Conservation (phyloP, 352 stramenopile species). For the Globisporangium splendens region DNA sequence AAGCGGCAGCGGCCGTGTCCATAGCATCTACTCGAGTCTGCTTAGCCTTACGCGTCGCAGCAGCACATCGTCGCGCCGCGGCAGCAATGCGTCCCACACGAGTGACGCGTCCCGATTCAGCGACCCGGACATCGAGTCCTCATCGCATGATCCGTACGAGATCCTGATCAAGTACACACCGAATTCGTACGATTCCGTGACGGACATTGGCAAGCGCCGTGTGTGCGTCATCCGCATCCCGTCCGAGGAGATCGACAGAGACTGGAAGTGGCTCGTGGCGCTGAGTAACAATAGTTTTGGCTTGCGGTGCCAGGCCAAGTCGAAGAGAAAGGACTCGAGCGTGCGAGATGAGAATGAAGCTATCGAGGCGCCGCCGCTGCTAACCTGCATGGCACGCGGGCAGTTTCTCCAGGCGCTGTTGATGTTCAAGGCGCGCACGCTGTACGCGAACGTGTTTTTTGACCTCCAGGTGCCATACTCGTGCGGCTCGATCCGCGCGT, state of each 20-base stretch:
- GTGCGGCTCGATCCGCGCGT: conserved; percentile 66
- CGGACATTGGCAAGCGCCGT: conserved; percentile 7
- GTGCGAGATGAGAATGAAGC: conserved; percentile 1
- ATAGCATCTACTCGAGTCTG: conserved; percentile 7
- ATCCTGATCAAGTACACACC: conserved; percentile 15
- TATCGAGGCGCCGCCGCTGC: conserved; percentile 24
- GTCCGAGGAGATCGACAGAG: conserved; percentile 37
- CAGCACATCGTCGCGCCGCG: conserved; percentile 6
- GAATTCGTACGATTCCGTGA: neutral
- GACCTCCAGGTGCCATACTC: conserved; percentile 82
- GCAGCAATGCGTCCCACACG: conserved; percentile 7
- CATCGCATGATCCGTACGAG: conserved; percentile 12
- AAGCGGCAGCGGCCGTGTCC: neutral
- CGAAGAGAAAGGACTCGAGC: conserved; percentile 10
- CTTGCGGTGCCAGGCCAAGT: conserved; percentile 25
- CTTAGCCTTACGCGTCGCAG: conserved; percentile 10
- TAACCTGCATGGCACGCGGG: conserved; percentile 62
- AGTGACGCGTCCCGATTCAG: conserved; percentile 10
- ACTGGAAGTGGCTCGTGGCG: conserved; percentile 67
- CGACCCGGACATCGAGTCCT: conserved; percentile 8
- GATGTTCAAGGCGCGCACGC: conserved; percentile 56
- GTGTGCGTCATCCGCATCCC: conserved; percentile 38
- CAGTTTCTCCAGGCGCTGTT: conserved; percentile 75
- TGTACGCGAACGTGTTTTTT: conserved; percentile 82
- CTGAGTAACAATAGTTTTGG: conserved; percentile 55